Base-by-base conservation (phyloP, 176 grass and related monocot genomes). In the Rhynchospora tenuis region DNA sequence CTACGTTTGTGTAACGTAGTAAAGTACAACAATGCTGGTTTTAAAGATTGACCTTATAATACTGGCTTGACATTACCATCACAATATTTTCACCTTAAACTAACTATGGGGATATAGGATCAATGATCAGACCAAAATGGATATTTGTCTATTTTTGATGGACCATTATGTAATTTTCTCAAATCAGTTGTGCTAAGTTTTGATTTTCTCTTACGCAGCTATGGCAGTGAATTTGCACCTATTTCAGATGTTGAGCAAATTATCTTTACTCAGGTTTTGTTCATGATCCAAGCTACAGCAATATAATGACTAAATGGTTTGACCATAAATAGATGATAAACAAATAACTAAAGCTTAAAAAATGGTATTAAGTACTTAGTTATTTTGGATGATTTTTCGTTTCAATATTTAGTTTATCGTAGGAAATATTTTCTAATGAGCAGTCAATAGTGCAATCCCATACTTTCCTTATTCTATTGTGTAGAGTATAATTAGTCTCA, bases 161-260 rank as follows among this genome's bases (percentile, higher is more conserved):
- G n/a, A 51, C 29, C 65, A 69, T 42, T 19, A 74, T 48, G 22
- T 74, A n/a, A n/a, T n/a, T 29, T 75, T 51, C 47, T 52, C 45
- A 16, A 27, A 52, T 52, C 72, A 28, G 1, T 28, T 54, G 23
- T 75, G 12, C 72, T 54, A 75, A 54, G 2, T 75, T 75, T 75
- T 75, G 13, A 52, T 81, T 64, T 82, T 20, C 52, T 76, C 28
- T 81, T 84, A 71, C 83, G 59, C 88, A 98, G 95, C 79, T 98
- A 95, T 80, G 95, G 95, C 59, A 95, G 86, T 46, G 80, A 95
- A 83, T 60, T 82, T 1, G 82, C 87, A 46, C 96, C 93, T 33
- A 59, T 98, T 91, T 87, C 88, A 87, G 84, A 89, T 83, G 52
- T 89, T 73, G 82, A 89, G 79, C 44, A 87, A 65, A 74, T 98